Evolutionary conservation across 1,284 basidiomycete species (phyloP), one percentile per base, ranked within the genome.

Genomic region (Sphagnurus paluster): DNA sequence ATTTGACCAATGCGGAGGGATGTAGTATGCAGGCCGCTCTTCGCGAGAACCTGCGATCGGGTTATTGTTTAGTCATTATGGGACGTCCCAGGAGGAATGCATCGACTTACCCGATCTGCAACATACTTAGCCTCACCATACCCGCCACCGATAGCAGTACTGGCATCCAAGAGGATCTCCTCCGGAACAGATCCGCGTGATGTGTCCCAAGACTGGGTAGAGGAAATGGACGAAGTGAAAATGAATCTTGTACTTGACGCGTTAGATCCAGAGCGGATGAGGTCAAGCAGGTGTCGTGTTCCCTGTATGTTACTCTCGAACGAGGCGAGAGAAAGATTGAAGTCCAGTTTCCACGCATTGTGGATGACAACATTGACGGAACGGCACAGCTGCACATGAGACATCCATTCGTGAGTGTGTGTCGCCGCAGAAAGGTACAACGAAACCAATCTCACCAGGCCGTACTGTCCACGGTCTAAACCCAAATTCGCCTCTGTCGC

Each of bases 301-400:
- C 64, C 68, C 5, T 50, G 53, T 13, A 74, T 53, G 32, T 65
- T 58, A 0, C 60, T 32, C 33, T 73, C 72, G 39, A 74, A 72
- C 0, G 69, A 66, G 3, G 55, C 26, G 6, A 69, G 52, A 0
- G 59, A 49, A 4, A 64, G 53, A 42, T 71, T 74, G 54, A 74
- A 72, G 48, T 74, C 65, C 3, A 74, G 50, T 28, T 54, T 62
- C 74, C 74, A 76, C 1, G 73, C 70, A 30, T 63, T 67, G 44
- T 72, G 68, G 26, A 72, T 68, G 47, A 74, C 58, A 26, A 61
- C 51, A 4, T 50, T 63, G 6, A 66, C 57, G 0, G 47, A 53
- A 1, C 49, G 20, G 16, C 51, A 52, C 4, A 67, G 42, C 65
- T 65, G n/a, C n/a, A n/a, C n/a, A n/a, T n/a, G n/a, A n/a, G n/a